A percentile compares a stretch with the other conserved stretches of the same genome.
Conservation (phyloP, 192 early-diverging fungal species). For the Linnemannia schmuckeri region DNA sequence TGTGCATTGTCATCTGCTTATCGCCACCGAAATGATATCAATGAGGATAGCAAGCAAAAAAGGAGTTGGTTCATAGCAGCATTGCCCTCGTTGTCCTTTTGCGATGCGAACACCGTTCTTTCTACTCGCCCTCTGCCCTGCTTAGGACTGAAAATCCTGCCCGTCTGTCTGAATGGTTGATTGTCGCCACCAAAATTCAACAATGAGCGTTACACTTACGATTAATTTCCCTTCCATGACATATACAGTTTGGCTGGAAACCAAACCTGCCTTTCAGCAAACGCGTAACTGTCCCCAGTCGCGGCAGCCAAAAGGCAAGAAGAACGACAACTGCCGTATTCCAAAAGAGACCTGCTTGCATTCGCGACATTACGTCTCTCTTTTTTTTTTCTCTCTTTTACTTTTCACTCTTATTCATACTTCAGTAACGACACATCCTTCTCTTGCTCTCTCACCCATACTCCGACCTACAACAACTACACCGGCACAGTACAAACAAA, state of each 20-base stretch:
- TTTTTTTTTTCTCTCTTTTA: neutral
- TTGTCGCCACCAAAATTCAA: neutral
- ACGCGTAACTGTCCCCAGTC: conserved; percentile 4
- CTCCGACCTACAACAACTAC: neutral
- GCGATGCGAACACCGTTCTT: too few relatives aligned
- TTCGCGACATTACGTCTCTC: neutral
- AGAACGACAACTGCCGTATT: too few relatives aligned
- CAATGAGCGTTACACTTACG: neutral
- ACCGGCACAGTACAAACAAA: neutral
- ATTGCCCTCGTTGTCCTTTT: too few relatives aligned
- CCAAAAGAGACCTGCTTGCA: neutral
- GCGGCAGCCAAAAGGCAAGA: neutral
- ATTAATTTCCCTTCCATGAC: neutral
- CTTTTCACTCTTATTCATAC: neutral
- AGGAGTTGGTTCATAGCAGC: too few relatives aligned
- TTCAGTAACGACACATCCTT: too few relatives aligned
- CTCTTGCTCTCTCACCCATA: neutral
- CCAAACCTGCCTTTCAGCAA: neutral
- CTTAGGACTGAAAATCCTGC: too few relatives aligned
- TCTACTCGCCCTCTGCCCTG: too few relatives aligned
- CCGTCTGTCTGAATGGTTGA: too few relatives aligned
- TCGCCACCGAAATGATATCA: neutral
- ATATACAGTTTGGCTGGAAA: neutral
- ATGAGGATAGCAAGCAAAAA: neutral
- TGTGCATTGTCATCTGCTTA: too few relatives aligned